Conservation (phyloP, 1,139 yeast genomes). For the Diutina rugosa region DNA sequence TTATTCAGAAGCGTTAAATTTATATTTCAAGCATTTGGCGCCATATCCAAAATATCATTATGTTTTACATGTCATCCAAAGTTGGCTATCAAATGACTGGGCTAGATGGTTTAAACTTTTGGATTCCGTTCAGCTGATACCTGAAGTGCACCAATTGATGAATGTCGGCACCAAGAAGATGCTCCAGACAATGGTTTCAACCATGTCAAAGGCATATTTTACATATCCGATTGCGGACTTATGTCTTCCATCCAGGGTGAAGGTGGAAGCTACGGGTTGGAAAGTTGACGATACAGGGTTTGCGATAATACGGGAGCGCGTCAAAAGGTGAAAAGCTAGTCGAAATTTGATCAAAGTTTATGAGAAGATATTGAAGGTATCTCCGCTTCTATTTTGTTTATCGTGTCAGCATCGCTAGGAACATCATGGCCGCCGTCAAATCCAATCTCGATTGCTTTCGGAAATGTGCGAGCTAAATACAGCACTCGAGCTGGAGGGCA, state of each 20-base stretch:
- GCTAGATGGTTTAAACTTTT: not conserved
- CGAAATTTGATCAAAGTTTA: not conserved
- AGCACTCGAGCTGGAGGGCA: not conserved
- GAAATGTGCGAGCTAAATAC: not conserved
- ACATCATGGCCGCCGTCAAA: slow-evolving; percentile 1
- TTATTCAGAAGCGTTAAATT: not conserved
- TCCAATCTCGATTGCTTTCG: not conserved
- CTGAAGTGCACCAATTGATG: not conserved
- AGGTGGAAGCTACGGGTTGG: not conserved
- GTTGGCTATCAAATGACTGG: not conserved
- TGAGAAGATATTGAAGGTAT: not conserved
- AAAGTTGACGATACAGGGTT: not conserved
- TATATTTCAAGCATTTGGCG: not conserved
- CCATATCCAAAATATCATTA: not conserved
- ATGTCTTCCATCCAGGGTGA: not conserved
- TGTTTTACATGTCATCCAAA: not conserved
- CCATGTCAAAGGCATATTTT: not conserved
- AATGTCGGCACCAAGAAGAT: not conserved
- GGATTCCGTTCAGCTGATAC: not conserved
- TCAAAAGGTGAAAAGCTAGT: not conserved
- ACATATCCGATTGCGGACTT: not conserved
- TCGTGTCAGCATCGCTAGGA: not conserved
- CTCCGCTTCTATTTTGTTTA: not conserved
- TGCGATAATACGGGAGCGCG: not conserved
- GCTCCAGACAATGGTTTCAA: not conserved